phyloP scores from a whole-genome alignment of 139 green algal species.

The Chlorella sp. region DNA sequence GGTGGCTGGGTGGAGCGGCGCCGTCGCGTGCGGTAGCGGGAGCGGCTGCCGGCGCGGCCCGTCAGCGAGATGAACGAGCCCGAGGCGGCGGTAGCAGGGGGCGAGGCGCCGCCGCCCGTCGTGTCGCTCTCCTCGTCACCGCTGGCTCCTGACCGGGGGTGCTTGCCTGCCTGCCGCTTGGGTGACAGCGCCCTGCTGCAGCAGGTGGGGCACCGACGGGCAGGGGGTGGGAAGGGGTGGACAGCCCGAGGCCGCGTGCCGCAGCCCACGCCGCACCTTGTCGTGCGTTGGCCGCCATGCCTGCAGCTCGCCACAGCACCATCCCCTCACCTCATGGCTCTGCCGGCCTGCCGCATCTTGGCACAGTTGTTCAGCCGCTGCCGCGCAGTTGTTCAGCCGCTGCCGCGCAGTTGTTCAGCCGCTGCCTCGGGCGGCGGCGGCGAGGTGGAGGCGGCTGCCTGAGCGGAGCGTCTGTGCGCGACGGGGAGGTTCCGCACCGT shows the following conservation, averaged over 20 bases:
- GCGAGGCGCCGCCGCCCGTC: neutral
- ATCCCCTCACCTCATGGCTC: neutral
- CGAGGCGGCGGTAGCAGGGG: neutral
- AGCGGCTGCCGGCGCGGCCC: neutral
- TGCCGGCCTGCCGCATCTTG: conserved; percentile 7
- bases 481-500: no score
- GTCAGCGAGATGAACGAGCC: conserved; percentile 6
- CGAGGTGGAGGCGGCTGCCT: neutral
- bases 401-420: neutral
- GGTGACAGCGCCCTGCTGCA: conserved; percentile 19
- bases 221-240: neutral
- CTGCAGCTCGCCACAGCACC: no score
- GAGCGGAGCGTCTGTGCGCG: no score
- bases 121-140: conserved; percentile 11
- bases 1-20: neutral
- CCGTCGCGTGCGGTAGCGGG: neutral
- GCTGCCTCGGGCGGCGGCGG: neutral
- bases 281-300: no score
- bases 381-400: no score
- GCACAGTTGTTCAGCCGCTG: no score
- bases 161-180: conserved; percentile 12
- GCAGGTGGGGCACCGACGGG: neutral
- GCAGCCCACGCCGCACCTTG: no score
- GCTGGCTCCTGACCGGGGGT: neutral
- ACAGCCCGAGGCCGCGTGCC: no score